Evolutionary conservation across 2,329 filamentous ascomycete species (phyloP).

Genomic region (Epichloe bromicola): DNA sequence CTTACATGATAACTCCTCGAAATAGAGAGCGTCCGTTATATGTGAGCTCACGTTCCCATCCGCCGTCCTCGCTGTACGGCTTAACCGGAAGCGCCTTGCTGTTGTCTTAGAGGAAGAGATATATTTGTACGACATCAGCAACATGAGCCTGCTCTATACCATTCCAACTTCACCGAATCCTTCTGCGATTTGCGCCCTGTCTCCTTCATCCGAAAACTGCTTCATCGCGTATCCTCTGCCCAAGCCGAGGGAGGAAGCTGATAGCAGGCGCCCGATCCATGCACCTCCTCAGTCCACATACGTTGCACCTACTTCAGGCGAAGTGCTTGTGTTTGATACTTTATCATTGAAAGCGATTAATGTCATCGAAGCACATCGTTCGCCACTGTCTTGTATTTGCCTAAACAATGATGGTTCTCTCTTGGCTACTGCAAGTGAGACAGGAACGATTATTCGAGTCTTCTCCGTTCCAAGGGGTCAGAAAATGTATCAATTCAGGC

Average conservation of each 20-base stretch:
- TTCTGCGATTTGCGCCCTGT: constrained; percentile 79
- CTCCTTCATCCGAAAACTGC: constrained; percentile 89
- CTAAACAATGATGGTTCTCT: constrained; percentile 87
- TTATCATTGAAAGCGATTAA: constrained; percentile 84
- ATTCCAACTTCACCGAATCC: constrained; percentile 93
- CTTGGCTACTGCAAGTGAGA: constrained; percentile 89
- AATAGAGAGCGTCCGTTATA: constrained; percentile 62
- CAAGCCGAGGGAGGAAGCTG: constrained; percentile 49
- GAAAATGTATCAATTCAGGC: constrained; percentile 91
- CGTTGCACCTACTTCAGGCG: constrained; percentile 73
- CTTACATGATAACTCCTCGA: background rate
- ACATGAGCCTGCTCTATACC: constrained; percentile 89
- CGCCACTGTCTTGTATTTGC: constrained; percentile 78
- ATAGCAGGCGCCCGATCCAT: constrained; percentile 56
- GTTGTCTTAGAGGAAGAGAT: constrained; percentile 93
- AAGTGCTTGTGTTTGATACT: constrained; percentile 87
- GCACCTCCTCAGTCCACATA: constrained; percentile 71
- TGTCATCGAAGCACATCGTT: constrained; percentile 87
- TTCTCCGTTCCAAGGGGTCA: constrained; percentile 84
- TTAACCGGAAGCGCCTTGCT: constrained; percentile 88
- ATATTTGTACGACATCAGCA: constrained; percentile 96
- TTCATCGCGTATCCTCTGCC: constrained; percentile 90
- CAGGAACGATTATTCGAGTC: constrained; percentile 91
- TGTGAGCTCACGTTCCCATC: constrained; percentile 98
- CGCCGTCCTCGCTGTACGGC: constrained; percentile 82